Evolutionary conservation across 2,329 filamentous ascomycete genomes (phyloP), one percentile per base, ranked within the genome.

Genomic region (Fusarium sp.): DNA sequence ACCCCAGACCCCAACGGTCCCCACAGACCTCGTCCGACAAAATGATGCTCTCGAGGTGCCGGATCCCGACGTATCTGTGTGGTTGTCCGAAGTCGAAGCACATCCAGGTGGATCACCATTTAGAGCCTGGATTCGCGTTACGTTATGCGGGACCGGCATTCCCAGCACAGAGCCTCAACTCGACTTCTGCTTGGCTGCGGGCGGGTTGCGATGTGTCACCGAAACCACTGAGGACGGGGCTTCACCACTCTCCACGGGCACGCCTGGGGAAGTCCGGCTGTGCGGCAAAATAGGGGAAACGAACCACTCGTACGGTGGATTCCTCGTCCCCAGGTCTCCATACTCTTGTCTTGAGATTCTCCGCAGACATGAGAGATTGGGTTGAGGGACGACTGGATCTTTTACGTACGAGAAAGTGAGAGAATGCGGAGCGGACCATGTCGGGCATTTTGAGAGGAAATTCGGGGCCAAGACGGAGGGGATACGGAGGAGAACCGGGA

Each of bases 131-230:
- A 71, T 74, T 72, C 64, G 20, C 6, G 71, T 73, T 73, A 73
- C 71, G 39, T 73, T 74, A 74, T 74, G 71, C 61, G 71, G 71
- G 27, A 27, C 56, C 56, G 56, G 56, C 35, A 59, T 59, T 59
- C 39, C 48, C 67, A 14, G 8, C 5, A 60, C 69, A 74, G 71
- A 74, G 71, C 71, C 71, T 61, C 71, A 71, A 37, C 33, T 29
- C 33, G 50, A 9, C 50, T 41, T 71, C 74, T 74, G 71, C 71
- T 74, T 74, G 71, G 71, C 71, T 74, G 68, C 68, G 50, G 64
- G 41, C 71, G 37, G 20, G 71, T 74, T 74, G 62, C 68, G 56
- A 74, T 74, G 74, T 74, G 71, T 74, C 71, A 74, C 72, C 56
- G 59, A 68, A 74, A 74, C 71, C 71, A 45, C 48, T 66, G 59